These are phyloP conservation scores for Xylaria sp. DNA, from an alignment of 2,329 filamentous ascomycete species.

Conservation along the genomic window DNA sequence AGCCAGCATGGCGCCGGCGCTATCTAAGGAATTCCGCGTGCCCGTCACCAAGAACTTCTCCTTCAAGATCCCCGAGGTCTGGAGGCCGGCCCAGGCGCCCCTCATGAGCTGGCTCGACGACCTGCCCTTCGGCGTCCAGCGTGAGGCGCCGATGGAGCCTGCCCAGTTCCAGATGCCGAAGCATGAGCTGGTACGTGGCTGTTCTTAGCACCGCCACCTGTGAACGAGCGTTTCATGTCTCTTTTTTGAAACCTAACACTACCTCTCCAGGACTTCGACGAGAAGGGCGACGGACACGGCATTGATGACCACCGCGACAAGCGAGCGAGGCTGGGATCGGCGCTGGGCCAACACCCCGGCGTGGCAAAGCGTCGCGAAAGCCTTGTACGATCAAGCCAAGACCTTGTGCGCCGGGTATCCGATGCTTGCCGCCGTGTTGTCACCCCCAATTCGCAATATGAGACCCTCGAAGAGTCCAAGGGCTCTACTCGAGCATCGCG, in stretches of 20 bases:
- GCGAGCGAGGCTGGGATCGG: conserved; percentile 20
- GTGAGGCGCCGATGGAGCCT: conserved; percentile 22
- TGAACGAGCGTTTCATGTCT: neutral
- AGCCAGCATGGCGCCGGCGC: conserved; percentile 39
- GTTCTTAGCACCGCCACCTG: neutral
- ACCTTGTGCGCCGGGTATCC: conserved; percentile 28
- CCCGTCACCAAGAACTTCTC: conserved; percentile 31
- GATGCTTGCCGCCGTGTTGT: conserved; percentile 21
- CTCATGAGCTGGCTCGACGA: conserved; percentile 35
- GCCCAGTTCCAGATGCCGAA: conserved; percentile 26
- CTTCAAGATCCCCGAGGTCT: conserved; percentile 30
- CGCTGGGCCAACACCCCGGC: conserved; percentile 1
- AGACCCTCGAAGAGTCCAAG: neutral
- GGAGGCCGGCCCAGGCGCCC: conserved; percentile 27
- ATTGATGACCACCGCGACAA: conserved; percentile 29
- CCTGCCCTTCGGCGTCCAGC: conserved; percentile 21
- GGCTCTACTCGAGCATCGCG: conserved; percentile 10
- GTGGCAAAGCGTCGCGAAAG: conserved; percentile 15
- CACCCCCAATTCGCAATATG: conserved; percentile 5
- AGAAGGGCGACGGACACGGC: conserved; percentile 7
- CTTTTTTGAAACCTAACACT: neutral
- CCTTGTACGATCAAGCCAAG: conserved; percentile 16
- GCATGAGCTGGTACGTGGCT: conserved; percentile 28
- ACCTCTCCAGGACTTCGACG: conserved; percentile 16
- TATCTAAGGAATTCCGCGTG: conserved; percentile 12